Conservation (phyloP, 176 grass and related monocot genomes). For the Eleusine indica region DNA sequence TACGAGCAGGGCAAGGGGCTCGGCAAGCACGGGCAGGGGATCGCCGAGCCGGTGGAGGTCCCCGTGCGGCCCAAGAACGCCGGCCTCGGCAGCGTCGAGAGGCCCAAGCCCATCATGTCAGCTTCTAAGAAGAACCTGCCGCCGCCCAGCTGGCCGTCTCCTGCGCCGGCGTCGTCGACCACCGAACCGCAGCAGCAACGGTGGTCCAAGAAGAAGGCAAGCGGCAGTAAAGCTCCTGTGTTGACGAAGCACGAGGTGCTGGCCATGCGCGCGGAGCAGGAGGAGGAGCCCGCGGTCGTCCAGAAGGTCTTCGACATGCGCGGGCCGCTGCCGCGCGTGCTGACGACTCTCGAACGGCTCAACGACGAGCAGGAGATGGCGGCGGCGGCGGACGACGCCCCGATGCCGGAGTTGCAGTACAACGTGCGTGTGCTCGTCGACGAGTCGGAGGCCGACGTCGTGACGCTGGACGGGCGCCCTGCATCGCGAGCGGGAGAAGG, state of each 20-base stretch:
- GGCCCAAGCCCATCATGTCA: slow-evolving; percentile 26
- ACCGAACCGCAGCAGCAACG: slow-evolving; percentile 37
- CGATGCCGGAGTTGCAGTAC: slow-evolving; percentile 69
- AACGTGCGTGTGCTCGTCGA: slow-evolving; percentile 65
- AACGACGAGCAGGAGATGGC: slow-evolving; percentile 50
- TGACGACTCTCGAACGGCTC: slow-evolving; percentile 59
- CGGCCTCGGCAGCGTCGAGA: slow-evolving; percentile 62
- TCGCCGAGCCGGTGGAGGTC: slow-evolving; percentile 36
- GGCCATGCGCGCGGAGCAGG: slow-evolving; percentile 34
- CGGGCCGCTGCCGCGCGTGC: slow-evolving; percentile 62
- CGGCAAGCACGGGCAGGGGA: slow-evolving; percentile 70
- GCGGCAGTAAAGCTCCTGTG: slow-evolving; percentile 29
- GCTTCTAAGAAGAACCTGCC: slow-evolving; percentile 38
- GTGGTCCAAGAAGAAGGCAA: slow-evolving; percentile 67
- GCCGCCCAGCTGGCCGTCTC: neutral
- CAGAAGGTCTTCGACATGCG: slow-evolving; percentile 73
- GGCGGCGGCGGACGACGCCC: slow-evolving; percentile 49
- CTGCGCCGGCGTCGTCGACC: neutral
- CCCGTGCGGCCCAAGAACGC: slow-evolving; percentile 59
- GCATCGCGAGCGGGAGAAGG: slow-evolving; percentile 57
- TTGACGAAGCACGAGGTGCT: slow-evolving; percentile 51
- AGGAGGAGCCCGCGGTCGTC: slow-evolving; percentile 45
- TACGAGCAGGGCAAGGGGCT: slow-evolving; percentile 56
- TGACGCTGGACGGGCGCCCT: slow-evolving; percentile 48
- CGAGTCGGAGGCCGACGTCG: slow-evolving; percentile 42